Base-by-base conservation (phyloP, 805 yeast genomes). In the Saturnispora gosingensis region DNA sequence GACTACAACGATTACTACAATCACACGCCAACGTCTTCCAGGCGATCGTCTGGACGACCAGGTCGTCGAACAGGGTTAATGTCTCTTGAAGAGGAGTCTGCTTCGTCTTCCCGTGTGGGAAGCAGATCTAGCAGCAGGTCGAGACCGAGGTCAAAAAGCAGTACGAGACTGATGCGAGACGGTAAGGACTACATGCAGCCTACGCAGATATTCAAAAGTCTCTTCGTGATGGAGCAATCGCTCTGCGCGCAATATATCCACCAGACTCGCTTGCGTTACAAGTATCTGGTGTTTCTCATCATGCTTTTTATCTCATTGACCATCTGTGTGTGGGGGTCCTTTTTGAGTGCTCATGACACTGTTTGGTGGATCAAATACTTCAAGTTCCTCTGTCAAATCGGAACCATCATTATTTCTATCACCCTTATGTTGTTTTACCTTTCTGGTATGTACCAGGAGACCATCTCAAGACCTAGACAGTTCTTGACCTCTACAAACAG, bases 401-500 rank as follows among this genome's bases (percentile, higher is more conserved):
- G 80, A 13, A 75, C 86, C 3, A 70, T 83, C 16, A 82, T 83
- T 48, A 75, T 80, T 18, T 58, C 77, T 28, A 80, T 90, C 18
- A 85, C 96, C 0, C 68, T 89, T 51, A 74, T 81, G 25, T 71
- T 91, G 43, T 91, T 88, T 67, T 89, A 85, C 61, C 67, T 91
- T 35, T 83, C 95, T 24, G 99, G 99, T 1, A 93, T 89, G 68
- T 93, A 91, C 66, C 79, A 78, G 53, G 78, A 93, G 54, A 88
- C 96, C 0, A 86, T 91, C 50, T 83, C 86, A 15, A 71, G 82
- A 42, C 96, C 97, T 2, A 76, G 95, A 54, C 76, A 80, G 61
- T 91, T 89, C 62, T 70, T 93, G 51, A 71, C 81, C 1, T 78
- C 84, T n/a, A 81, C 97, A 7, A 93, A 93, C 66, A 88, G 88